A percentile compares a stretch with the other conserved stretches of the same genome.
phyloP scores from a whole-genome alignment of 495 filamentous ascomycete genomes.

The Choiromyces venosus region DNA sequence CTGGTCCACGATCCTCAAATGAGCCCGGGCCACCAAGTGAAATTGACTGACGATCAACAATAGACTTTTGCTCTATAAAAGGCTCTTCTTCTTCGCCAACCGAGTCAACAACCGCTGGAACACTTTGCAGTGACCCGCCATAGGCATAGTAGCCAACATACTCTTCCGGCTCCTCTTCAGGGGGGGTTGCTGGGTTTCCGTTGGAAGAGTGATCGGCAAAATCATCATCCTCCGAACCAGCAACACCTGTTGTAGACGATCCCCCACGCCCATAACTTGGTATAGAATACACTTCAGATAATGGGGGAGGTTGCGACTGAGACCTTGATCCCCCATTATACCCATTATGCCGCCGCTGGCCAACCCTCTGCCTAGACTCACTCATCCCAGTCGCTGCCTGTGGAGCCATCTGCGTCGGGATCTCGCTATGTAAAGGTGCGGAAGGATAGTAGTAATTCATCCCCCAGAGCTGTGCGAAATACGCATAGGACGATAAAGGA shows the following conservation, averaged over 20 bases:
- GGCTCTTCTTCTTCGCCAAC: constrained; percentile 43
- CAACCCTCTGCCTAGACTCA: constrained; percentile 26
- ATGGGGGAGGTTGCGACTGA: constrained; percentile 39
- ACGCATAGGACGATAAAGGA: constrained; percentile 46
- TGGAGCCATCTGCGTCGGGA: constrained; percentile 27
- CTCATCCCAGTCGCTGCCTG: constrained; percentile 17
- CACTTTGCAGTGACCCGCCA: constrained; percentile 52
- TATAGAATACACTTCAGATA: constrained; percentile 33
- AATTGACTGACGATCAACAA: constrained; percentile 31
- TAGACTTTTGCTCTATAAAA: constrained; percentile 42
- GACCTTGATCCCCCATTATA: constrained; percentile 34
- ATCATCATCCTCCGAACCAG: constrained; percentile 40
- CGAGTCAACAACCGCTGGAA: constrained; percentile 41
- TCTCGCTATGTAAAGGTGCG: constrained; percentile 43
- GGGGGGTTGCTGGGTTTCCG: constrained; percentile 47
- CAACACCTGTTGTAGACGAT: constrained; percentile 24
- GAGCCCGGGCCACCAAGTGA: constrained; percentile 41
- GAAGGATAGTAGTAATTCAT: constrained; percentile 49
- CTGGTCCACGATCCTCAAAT: constrained; percentile 32
- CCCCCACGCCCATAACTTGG: constrained; percentile 30
- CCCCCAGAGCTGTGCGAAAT: constrained; percentile 46
- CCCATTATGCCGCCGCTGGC: constrained; percentile 28
- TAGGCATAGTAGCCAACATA: constrained; percentile 61
- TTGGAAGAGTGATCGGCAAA: constrained; percentile 48
- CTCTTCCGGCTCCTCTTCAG: constrained; percentile 53